These are phyloP conservation scores for Cenococcum geophilum DNA, from an alignment of 495 filamentous ascomycete genomes.

Conservation along the genomic window DNA sequence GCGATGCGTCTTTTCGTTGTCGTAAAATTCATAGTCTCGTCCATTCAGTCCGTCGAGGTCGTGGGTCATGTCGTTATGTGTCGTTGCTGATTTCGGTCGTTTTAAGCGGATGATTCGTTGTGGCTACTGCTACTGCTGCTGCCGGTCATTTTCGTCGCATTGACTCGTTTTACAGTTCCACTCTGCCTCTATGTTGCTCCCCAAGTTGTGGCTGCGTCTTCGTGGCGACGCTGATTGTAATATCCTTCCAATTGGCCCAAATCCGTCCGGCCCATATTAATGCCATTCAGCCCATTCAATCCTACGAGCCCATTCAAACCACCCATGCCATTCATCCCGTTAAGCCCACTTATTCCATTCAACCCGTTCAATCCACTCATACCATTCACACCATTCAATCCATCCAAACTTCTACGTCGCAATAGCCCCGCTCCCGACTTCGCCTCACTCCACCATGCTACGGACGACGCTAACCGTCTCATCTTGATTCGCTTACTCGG, in stretches of 20 bases:
- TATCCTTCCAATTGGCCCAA: conserved; percentile 1
- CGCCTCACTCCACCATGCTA: conserved; percentile 14
- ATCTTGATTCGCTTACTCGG: conserved; percentile 25
- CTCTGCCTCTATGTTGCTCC: neutral
- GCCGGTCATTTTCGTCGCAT: too few species aligned
- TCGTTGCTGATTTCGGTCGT: too few species aligned
- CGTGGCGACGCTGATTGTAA: neutral
- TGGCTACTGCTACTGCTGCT: too few species aligned
- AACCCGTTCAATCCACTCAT: conserved; percentile 9
- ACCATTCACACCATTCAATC: conserved; percentile 15
- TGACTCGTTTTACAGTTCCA: neutral
- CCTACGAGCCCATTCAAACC: neutral
- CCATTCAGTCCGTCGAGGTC: too few species aligned
- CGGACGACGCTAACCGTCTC: conserved; percentile 7
- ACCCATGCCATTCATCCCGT: neutral
- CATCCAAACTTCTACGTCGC: conserved; percentile 26
- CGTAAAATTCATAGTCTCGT: too few species aligned
- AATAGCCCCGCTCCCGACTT: conserved; percentile 1
- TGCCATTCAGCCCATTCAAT: neutral
- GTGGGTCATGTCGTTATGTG: too few species aligned
- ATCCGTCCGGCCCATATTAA: neutral
- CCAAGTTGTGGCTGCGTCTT: neutral
- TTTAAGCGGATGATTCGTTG: too few species aligned
- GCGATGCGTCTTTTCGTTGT: too few species aligned
- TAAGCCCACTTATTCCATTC: conserved; percentile 1